Percentiles rank a stretch among this genome's conserved stretches.
Conservation (phyloP, 2,329 filamentous ascomycete genomes). For the Stemphylium vesicarium region DNA sequence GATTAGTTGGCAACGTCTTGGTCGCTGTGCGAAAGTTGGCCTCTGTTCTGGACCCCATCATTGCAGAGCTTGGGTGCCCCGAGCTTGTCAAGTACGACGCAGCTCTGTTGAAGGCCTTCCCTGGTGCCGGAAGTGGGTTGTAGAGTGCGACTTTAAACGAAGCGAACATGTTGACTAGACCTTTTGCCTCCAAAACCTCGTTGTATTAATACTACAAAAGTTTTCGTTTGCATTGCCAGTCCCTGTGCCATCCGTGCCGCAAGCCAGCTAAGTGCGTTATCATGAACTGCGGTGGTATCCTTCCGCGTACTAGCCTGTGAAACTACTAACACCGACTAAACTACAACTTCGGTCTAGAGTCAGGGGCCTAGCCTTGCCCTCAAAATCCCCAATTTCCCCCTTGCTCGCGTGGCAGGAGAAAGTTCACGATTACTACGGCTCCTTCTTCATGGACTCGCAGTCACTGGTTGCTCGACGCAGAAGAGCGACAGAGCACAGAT, state of each 20-base stretch:
- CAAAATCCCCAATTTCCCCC: too few relatives aligned
- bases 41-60: conserved; percentile 21
- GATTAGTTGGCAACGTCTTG: conserved; percentile 21
- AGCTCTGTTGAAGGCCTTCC: conserved; percentile 21
- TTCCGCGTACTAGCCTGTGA: too few relatives aligned
- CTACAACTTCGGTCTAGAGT: too few relatives aligned
- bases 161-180: background rate
- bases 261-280: too few relatives aligned
- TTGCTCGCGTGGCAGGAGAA: too few relatives aligned
- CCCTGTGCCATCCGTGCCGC: background rate
- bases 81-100: conserved; percentile 23
- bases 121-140: conserved; percentile 13
- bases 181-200: background rate
- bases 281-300: too few relatives aligned
- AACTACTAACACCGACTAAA: too few relatives aligned
- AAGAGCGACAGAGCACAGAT: too few relatives aligned
- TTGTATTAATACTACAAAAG: background rate
- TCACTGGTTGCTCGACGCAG: too few relatives aligned
- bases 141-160: background rate
- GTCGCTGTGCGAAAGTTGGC: conserved; percentile 23
- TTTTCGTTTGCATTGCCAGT: background rate
- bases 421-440: too few relatives aligned
- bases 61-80: conserved; percentile 19
- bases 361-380: too few relatives aligned
- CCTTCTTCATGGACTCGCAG: too few relatives aligned